These are phyloP conservation scores for Adansonia madagascariensis DNA, from an alignment of 441 rosid genomes.

Conservation along the genomic window DNA sequence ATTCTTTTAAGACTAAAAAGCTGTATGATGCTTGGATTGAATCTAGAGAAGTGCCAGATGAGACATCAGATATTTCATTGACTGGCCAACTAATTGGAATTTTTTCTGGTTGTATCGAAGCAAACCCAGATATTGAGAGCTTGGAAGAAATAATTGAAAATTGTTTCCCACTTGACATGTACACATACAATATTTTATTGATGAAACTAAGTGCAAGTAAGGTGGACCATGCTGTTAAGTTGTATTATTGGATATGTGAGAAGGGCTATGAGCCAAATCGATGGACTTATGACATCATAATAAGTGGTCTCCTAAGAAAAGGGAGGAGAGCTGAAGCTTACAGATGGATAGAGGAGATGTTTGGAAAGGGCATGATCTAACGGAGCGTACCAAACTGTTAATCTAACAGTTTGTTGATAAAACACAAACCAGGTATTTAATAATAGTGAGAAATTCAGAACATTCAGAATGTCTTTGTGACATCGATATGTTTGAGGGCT, in stretches of 20 bases:
- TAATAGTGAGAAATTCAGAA: no score
- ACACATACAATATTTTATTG: constrained; percentile 69
- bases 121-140: constrained; percentile 38
- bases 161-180: constrained; percentile 61
- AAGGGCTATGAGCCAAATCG: constrained; percentile 69
- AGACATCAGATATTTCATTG: constrained; percentile 23
- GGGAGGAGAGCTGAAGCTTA: constrained; percentile 47
- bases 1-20: constrained; percentile 47
- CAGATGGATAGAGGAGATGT: constrained; percentile 46
- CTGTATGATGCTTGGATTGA: constrained; percentile 67
- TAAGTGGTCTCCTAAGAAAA: constrained; percentile 40
- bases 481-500: background rate
- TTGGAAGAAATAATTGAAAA: constrained; percentile 57
- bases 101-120: constrained; percentile 51
- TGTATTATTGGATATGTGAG: constrained; percentile 46
- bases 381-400: constrained; percentile 19
- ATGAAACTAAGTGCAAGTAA: constrained; percentile 43
- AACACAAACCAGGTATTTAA: constrained; percentile 11
- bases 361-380: constrained; percentile 35
- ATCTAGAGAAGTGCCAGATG: constrained; percentile 42
- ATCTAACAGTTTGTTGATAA: constrained; percentile 9
- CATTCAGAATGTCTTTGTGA: background rate
- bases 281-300: constrained; percentile 58
- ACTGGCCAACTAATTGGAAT: constrained; percentile 67
- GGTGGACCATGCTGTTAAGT: constrained; percentile 50